Base-by-base conservation (phyloP, 1,139 yeast species). In the Protomyces inundatus region DNA sequence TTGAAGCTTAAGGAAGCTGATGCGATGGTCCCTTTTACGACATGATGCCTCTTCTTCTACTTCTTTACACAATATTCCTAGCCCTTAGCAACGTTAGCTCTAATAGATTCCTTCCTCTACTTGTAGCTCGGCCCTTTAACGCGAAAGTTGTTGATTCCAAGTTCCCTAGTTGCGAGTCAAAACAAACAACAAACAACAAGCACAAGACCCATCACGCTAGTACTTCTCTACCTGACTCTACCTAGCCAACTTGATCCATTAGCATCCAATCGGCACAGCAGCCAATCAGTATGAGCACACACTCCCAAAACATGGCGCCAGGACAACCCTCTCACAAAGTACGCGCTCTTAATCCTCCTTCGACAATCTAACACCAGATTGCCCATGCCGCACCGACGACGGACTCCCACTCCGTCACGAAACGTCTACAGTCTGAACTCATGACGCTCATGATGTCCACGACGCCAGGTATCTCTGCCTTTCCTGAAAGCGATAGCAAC, bases 401-500 rank as follows among this genome's bases (percentile, higher is more conserved):
- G 10, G 62, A 58, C 36, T 58, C 62, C 16, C 62, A 58, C 42
- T 51, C 56, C 30, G 62, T 58, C 51, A 58, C 62, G n/a, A 58
- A 58, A 23, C 45, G 64, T 12, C 54, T 61, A 35, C 64, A 61
- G 52, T 48, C 54, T 45, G 64, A 61, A 35, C 52, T 61, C 55
- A 61, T 61, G 64, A 55, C 64, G n/a, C 46, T 59, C 36, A 55
- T 73, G 78, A 79, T 80, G 81, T 75, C 80, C 36, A 73, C 76
- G 56, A 75, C 81, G 1, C 81, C 82, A 1, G 84, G 84, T 0
- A 74, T 82, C 51, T 76, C 81, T 46, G 84, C 85, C 4, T 82
- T 82, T 67, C 85, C 85, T 1, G 80, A 76, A 61, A 75, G 80
- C 35, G 84, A 82, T 67, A 73, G 81, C 16, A 83, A 84, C 70